phyloP scores from a whole-genome alignment of 2,329 filamentous ascomycete genomes.

The Xylariomycetidae sp. region DNA sequence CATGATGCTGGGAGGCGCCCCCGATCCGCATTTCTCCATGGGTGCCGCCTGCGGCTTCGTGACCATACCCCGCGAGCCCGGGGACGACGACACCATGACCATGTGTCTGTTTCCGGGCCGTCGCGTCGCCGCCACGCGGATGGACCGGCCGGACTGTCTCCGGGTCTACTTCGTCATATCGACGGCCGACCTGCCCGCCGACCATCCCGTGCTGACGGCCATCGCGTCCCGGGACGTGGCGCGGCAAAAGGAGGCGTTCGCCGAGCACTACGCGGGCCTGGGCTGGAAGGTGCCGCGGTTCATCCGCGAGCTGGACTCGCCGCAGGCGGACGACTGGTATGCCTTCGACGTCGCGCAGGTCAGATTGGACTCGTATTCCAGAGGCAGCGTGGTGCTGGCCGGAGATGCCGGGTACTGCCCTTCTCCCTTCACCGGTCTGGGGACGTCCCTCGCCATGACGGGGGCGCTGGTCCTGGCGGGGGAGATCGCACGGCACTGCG shows the following conservation, averaged over 20 bases:
- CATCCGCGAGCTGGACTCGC: slow-evolving; percentile 28
- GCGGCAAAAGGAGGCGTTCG: slow-evolving; percentile 34
- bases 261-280: slow-evolving; percentile 35
- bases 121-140: slow-evolving; percentile 12
- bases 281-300: slow-evolving; percentile 41
- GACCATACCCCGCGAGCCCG: slow-evolving; percentile 6
- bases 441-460: slow-evolving; percentile 38
- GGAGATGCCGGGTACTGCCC: slow-evolving; percentile 46
- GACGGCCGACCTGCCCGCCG: slow-evolving; percentile 2
- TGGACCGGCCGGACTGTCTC: slow-evolving; percentile 13
- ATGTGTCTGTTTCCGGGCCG: slow-evolving; percentile 4
- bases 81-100: slow-evolving; percentile 7
- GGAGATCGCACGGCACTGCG: too few species aligned
- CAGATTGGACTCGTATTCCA: slow-evolving; percentile 26
- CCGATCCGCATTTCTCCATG: background rate
- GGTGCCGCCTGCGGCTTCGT: background rate
- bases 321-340: slow-evolving; percentile 39
- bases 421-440: slow-evolving; percentile 40
- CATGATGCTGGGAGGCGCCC: slow-evolving; percentile 24
- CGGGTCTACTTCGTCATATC: slow-evolving; percentile 10
- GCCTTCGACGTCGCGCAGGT: slow-evolving; percentile 37
- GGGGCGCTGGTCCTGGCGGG: slow-evolving; percentile 48
- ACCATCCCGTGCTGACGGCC: slow-evolving; percentile 7
- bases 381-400: slow-evolving; percentile 37
- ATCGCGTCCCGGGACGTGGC: slow-evolving; percentile 20